Evolutionary conservation across 2,329 filamentous ascomycete species (phyloP).

Genomic region (Apiospora arundinis): DNA sequence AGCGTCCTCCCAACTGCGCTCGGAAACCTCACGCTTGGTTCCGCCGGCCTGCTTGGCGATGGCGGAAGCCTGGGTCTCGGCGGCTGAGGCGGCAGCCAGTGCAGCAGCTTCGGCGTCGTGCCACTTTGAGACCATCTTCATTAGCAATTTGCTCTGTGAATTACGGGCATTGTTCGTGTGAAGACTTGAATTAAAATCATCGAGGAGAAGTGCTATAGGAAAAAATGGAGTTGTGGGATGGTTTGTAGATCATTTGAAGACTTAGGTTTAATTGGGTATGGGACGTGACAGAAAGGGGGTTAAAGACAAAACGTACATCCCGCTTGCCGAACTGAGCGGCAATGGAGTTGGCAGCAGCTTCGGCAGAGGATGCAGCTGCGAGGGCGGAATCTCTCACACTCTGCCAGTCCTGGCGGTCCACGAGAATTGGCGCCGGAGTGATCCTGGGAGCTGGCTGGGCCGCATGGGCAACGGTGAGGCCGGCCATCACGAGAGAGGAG

Average conservation of each 20-base stretch:
- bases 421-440: slow-evolving; percentile 30
- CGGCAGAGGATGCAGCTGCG: slow-evolving; percentile 27
- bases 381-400: slow-evolving; percentile 28
- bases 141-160: background rate
- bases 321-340: slow-evolving; percentile 25
- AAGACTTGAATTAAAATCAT: too few relatives aligned
- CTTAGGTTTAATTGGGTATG: background rate
- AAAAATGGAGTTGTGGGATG: background rate
- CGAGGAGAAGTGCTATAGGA: too few relatives aligned
- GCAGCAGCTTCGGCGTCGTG: slow-evolving; percentile 26
- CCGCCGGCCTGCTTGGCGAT: slow-evolving; percentile 26
- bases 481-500: slow-evolving; percentile 29
- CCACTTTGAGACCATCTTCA: background rate
- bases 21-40: background rate
- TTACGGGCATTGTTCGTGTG: too few relatives aligned
- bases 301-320: background rate
- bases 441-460: slow-evolving; percentile 31
- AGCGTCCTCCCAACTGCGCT: slow-evolving; percentile 23
- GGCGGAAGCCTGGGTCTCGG: slow-evolving; percentile 27
- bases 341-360: slow-evolving; percentile 28
- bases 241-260: background rate
- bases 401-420: slow-evolving; percentile 24
- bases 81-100: slow-evolving; percentile 27
- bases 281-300: background rate
- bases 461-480: slow-evolving; percentile 29